Evolutionary conservation across 139 green algal genomes (phyloP), one percentile per base, ranked within the genome.

Genomic region (Chlorella ohadii): DNA sequence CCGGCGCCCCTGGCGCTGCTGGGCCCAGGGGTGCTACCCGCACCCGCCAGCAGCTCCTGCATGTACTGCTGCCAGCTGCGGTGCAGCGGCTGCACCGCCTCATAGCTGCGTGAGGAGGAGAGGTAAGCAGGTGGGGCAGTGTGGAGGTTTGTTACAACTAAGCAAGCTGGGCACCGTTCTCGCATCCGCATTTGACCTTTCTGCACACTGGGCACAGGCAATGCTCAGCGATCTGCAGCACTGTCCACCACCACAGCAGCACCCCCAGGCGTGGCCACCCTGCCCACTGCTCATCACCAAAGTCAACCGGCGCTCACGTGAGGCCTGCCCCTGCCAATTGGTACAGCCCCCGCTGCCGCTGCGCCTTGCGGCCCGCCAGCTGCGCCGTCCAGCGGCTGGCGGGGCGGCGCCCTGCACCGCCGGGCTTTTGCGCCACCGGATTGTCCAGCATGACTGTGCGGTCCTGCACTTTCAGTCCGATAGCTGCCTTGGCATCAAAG

Each of bases 51-150:
- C 36, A 86, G 44, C 12, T 57, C 72, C 33, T 36, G 68, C 36
- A 86, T 75, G 81, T 86, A 86, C 81, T 81, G 72, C 81, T 72
- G 81, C 81, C 81, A 86, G 47, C 81, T 71, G 63, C 39, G 59
- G 73, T 86, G 59, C 72, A 86, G 72, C 36, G 81, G 72, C 71
- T 76, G 72, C 41, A 81, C 72, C 39, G 38, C 55, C 27, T 66
- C 81, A 41, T 82, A 86, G 36, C 81, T 86, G 71, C 72, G 44
- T 4, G 44, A 28, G 3, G 28, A 0, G 36, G 4, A 9, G 4
- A 13, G 36, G 36, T 11, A 31, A 36, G 3, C 34, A 25, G 36
- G 36, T 11, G n/a, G 36, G 67, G 3, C 0, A 12, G 33, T 47
- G 11, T 51, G n/a, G n/a, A n/a, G n/a, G n/a, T n/a, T n/a, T n/a